These are phyloP conservation scores for Fusarium sp. DNA, from an alignment of 2,329 filamentous ascomycete species.

Conservation along the genomic window DNA sequence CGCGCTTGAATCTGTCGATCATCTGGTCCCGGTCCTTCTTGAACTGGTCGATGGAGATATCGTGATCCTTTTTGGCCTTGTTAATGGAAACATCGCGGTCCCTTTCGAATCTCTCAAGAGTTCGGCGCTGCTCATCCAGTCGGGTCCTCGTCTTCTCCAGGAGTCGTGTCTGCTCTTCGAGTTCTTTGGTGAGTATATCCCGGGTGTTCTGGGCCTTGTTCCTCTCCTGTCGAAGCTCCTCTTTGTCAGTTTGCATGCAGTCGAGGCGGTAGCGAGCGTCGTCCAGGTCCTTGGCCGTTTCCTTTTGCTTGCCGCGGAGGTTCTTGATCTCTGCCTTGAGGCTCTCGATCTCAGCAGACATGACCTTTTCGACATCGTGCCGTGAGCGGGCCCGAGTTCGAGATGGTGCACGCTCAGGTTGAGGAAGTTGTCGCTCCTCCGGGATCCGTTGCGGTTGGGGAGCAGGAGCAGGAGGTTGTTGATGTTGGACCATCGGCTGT, in stretches of 20 bases:
- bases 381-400: slow-evolving; percentile 39
- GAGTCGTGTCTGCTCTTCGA: slow-evolving; percentile 36
- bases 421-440: slow-evolving; percentile 33
- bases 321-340: slow-evolving; percentile 40
- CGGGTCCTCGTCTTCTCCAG: slow-evolving; percentile 36
- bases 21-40: slow-evolving; percentile 27
- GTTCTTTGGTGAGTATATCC: slow-evolving; percentile 40
- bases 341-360: slow-evolving; percentile 44
- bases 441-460: slow-evolving; percentile 33
- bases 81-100: slow-evolving; percentile 38
- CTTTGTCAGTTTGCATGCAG: slow-evolving; percentile 45
- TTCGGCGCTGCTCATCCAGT: slow-evolving; percentile 41
- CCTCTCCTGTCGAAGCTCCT: slow-evolving; percentile 45
- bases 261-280: slow-evolving; percentile 45
- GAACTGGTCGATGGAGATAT: slow-evolving; percentile 26
- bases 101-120: slow-evolving; percentile 40
- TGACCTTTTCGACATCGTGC: slow-evolving; percentile 39
- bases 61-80: slow-evolving; percentile 42
- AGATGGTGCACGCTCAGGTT: slow-evolving; percentile 33
- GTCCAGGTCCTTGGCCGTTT: slow-evolving; percentile 42
- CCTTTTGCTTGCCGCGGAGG: slow-evolving; percentile 45
- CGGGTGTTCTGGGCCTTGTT: slow-evolving; percentile 44
- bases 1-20: slow-evolving; percentile 18
- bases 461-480: slow-evolving; percentile 18
- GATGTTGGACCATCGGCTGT: slow-evolving; percentile 25